phyloP scores from a whole-genome alignment of 345 rosid species.

The Murraya koenigii region DNA sequence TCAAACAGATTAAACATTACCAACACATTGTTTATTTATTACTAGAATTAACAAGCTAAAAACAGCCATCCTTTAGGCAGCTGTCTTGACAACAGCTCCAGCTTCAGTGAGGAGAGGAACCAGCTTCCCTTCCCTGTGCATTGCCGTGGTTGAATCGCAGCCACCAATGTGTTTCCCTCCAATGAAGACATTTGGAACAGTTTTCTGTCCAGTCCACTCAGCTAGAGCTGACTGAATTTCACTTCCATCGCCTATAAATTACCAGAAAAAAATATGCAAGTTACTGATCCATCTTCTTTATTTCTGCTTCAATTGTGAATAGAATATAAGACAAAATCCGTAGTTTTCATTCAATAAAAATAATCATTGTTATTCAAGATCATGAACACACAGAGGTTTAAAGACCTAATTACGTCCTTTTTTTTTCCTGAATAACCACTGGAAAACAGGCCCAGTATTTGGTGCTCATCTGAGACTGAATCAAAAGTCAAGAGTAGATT shows the following conservation, averaged over 20 bases:
- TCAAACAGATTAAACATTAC: neutral
- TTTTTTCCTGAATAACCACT: too few relatives aligned
- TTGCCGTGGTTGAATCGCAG: conserved; percentile 50
- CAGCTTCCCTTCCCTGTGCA: conserved; percentile 60
- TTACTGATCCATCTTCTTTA: neutral
- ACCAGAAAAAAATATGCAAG: neutral
- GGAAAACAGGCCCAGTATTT: too few relatives aligned
- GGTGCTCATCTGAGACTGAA: too few relatives aligned
- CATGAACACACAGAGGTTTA: too few relatives aligned
- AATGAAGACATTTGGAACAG: conserved; percentile 74
- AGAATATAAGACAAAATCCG: too few relatives aligned
- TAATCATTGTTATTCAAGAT: neutral
- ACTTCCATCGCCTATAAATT: conserved; percentile 58
- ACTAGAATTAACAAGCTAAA: neutral
- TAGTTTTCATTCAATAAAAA: too few relatives aligned
- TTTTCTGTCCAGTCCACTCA: conserved; percentile 65
- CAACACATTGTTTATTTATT: neutral
- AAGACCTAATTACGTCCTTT: too few relatives aligned
- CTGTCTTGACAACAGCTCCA: conserved; percentile 54
- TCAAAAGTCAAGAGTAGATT: too few relatives aligned
- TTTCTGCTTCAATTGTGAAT: too few relatives aligned
- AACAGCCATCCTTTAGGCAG: conserved; percentile 27
- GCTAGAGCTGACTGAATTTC: conserved; percentile 56
- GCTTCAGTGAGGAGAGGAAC: conserved; percentile 73
- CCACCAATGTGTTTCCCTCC: conserved; percentile 88